Conservation (phyloP, 345 rosid species). For the Arabis hirsuta region DNA sequence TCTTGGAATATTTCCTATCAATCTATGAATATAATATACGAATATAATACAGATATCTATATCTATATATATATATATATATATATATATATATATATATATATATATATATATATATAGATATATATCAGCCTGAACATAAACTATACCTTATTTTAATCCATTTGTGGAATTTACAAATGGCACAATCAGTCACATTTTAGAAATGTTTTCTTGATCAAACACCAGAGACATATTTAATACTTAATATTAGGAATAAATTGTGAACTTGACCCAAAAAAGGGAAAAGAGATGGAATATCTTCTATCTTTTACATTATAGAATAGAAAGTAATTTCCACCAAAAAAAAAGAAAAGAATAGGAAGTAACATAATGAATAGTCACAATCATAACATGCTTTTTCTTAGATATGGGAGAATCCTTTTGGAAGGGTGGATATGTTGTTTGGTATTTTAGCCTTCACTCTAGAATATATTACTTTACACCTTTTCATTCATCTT, state of each 20-base stretch:
- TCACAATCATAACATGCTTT: constrained; percentile 34
- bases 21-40: neutral
- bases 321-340: constrained; percentile 22
- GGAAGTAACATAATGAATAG: constrained; percentile 33
- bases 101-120: no score
- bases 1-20: neutral
- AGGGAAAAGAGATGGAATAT: constrained; percentile 6
- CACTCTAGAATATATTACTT: constrained; percentile 31
- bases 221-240: neutral
- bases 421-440: constrained; percentile 34
- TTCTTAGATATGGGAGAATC: constrained; percentile 31
- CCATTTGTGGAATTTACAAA: constrained; percentile 13
- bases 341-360: no score
- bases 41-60: no score
- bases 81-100: no score
- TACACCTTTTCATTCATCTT: constrained; percentile 18
- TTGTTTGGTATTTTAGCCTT: constrained; percentile 38
- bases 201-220: constrained; percentile 1
- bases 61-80: no score
- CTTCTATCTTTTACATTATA: constrained; percentile 29
- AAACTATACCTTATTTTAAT: neutral
- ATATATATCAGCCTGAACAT: constrained; percentile 3
- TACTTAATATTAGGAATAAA: neutral
- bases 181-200: neutral
- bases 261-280: neutral